These are phyloP conservation scores for Mucor circinelloides DNA, from an alignment of 371 early-diverging fungal genomes.

Conservation along the genomic window DNA sequence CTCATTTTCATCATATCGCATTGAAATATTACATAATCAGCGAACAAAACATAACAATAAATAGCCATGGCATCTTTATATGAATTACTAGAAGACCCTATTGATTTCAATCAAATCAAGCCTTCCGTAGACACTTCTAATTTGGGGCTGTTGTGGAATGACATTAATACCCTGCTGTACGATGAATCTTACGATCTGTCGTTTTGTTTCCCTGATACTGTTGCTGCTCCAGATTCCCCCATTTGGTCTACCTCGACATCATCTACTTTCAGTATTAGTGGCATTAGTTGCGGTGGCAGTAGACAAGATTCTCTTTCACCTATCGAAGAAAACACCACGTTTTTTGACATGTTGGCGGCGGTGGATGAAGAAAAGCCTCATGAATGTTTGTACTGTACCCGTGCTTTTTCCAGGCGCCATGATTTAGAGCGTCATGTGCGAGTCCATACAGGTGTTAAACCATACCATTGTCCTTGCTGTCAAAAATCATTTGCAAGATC, in stretches of 20 bases:
- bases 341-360: background rate
- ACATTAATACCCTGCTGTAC: background rate
- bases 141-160: background rate
- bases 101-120: slow-evolving; percentile 9
- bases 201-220: background rate
- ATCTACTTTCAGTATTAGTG: background rate
- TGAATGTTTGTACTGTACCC: slow-evolving; percentile 19
- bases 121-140: background rate
- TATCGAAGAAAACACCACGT: background rate
- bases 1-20: background rate
- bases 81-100: background rate
- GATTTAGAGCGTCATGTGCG: slow-evolving; percentile 34
- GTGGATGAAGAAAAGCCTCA: slow-evolving; percentile 13
- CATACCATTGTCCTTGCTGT: slow-evolving; percentile 54
- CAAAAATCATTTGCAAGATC: slow-evolving; percentile 58
- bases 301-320: slow-evolving; percentile 7
- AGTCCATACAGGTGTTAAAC: slow-evolving; percentile 59
- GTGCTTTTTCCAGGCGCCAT: slow-evolving; percentile 34
- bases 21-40: background rate
- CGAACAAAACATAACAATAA: background rate
- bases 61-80: background rate
- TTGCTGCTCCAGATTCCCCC: background rate
- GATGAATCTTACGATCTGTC: background rate
- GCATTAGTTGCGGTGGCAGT: background rate
- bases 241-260: background rate